These are phyloP conservation scores for Aspergillus quadricinctus DNA, from an alignment of 2,329 filamentous ascomycete species.

Conservation along the genomic window DNA sequence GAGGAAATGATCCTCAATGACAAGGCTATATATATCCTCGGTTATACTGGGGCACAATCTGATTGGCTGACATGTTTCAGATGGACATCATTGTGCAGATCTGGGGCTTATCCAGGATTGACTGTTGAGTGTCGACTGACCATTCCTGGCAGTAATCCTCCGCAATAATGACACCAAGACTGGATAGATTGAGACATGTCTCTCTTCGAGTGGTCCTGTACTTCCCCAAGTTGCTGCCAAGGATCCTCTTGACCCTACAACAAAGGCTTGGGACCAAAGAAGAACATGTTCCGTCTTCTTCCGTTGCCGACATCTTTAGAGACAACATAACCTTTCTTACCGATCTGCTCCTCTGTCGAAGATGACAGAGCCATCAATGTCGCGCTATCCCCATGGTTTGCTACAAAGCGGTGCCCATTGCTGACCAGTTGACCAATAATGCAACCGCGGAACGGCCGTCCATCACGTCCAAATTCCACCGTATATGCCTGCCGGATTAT, in stretches of 20 bases:
- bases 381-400: conserved; percentile 36
- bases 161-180: too few relatives aligned
- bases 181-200: background rate
- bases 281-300: background rate
- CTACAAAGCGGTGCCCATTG: conserved; percentile 50
- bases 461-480: conserved; percentile 52
- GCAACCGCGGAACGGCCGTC: conserved; percentile 45
- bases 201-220: background rate
- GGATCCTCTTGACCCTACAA: background rate
- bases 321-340: background rate
- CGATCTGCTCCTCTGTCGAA: background rate
- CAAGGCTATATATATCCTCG: background rate
- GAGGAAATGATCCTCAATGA: background rate
- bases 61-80: background rate
- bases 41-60: background rate
- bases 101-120: background rate
- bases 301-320: background rate
- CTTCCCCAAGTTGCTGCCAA: background rate
- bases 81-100: background rate
- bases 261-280: background rate
- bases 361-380: background rate
- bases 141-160: too few relatives aligned
- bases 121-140: background rate
- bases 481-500: conserved; percentile 52
- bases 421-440: conserved; percentile 50